Percentiles rank a stretch among this genome's conserved stretches.
phyloP scores from a whole-genome alignment of 306 rosid genomes.

The Vigna mungo region DNA sequence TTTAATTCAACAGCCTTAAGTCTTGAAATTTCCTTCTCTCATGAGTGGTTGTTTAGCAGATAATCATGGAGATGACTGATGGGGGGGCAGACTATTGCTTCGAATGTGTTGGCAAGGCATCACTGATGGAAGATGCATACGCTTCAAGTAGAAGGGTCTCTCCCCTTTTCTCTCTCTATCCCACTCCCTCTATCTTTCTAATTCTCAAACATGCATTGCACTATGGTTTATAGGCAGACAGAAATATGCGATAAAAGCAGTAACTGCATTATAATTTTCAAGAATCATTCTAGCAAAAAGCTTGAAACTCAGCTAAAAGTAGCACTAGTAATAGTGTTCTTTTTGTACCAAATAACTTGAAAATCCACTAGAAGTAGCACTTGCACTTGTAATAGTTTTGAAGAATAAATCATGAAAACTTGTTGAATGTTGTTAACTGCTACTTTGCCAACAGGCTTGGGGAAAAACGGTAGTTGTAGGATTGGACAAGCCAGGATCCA shows the following conservation, averaged over 20 bases:
- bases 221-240: neutral
- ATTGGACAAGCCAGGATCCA: slow-evolving; percentile 71
- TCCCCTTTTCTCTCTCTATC: neutral
- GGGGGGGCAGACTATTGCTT: slow-evolving; percentile 91
- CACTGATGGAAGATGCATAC: slow-evolving; percentile 81
- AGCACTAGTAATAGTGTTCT: neutral
- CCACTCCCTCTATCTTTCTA: neutral
- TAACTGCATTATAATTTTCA: neutral
- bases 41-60: slow-evolving; percentile 47
- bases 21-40: slow-evolving; percentile 8
- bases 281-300: neutral
- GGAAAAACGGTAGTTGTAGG: slow-evolving; percentile 86
- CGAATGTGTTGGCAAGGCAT: slow-evolving; percentile 81
- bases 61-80: slow-evolving; percentile 65
- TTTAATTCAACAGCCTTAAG: neutral
- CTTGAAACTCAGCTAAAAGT: slow-evolving; percentile 5
- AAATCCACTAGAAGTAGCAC: neutral
- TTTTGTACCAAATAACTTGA: slow-evolving; percentile 7
- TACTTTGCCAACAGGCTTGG: slow-evolving; percentile 69
- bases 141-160: slow-evolving; percentile 80
- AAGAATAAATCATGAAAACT: neutral
- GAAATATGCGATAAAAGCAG: neutral
- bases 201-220: slow-evolving; percentile 8
- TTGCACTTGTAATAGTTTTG: no score
- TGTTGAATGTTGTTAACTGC: slow-evolving; percentile 10